Base-by-base conservation (phyloP, 1,284 basidiomycete genomes). In the Boletus semigastroideus region DNA sequence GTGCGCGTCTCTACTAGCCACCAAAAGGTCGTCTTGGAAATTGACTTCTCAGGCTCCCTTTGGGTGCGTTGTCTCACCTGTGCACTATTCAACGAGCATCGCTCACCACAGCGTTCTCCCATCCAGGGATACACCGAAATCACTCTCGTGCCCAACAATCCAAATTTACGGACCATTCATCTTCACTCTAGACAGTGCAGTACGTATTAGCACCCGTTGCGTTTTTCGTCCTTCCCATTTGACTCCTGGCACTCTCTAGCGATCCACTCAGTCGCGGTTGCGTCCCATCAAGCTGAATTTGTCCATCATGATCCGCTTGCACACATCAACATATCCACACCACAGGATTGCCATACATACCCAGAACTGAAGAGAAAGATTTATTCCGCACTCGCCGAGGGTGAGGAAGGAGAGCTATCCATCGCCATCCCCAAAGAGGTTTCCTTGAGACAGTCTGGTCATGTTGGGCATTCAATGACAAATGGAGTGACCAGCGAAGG, bases 321-420 rank as follows among this genome's bases (percentile, higher is more conserved):
- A 22, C 85, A 83, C 51, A 78, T 92, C 58, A 78, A 76, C 40
- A 78, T 90, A 52, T 82, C 78, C 25, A 86, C 91, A 53, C 77
- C 89, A 5, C 80, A 85, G 56, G 93, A 98, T 64, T 88, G 92
- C 52, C 92, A 94, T 63, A 81, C 84, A 39, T 94, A 98, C 72
- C 92, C 94, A 8, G 96, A 98, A 68, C 79, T 97, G 56, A 98
- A 98, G 78, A 83, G 96, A 49, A 91, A 88, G 72, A 72, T 97
- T 30, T 99, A 94, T 74, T 85, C 92, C 0, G 91, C 94, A 0
- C 78, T 94, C 40, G 85, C 92, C 52, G 95, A 98, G 62, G 83
- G 86, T 41, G 92, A 94, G 56, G 91, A 97, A 66, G 96, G 97
- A 54, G 97, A 98, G 70, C 72, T 99, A 37, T 92, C 92, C 14